A percentile compares a stretch with the other conserved stretches of the same genome.
Conservation (phyloP, 805 yeast species). For the Ogataea methylovora region DNA sequence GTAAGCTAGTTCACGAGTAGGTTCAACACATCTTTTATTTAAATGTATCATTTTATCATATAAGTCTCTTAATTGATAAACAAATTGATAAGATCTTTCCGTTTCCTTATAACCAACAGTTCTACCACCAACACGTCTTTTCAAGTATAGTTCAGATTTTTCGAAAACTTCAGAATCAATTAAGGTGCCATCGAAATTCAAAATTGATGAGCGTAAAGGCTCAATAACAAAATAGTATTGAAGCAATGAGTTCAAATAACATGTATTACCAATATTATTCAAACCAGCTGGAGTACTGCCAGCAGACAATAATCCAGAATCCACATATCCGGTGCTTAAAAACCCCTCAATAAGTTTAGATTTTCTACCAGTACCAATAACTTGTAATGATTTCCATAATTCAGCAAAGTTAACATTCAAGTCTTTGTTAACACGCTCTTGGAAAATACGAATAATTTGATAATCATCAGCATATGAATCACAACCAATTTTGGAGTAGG, state of each 20-base stretch:
- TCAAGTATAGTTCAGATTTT: constrained; percentile 24
- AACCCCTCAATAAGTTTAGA: constrained; percentile 51
- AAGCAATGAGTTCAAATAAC: constrained; percentile 83
- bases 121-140: constrained; percentile 83
- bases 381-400: constrained; percentile 49
- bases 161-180: constrained; percentile 17
- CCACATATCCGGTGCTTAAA: constrained; percentile 54
- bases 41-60: constrained; percentile 66
- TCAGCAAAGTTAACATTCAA: constrained; percentile 41
- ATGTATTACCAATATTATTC: constrained; percentile 92
- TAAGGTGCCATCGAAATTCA: constrained; percentile 41
- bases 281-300: constrained; percentile 85
- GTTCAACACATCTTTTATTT: constrained; percentile 59
- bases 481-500: constrained; percentile 37
- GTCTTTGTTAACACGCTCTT: constrained; percentile 32
- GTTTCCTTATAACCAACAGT: constrained; percentile 72
- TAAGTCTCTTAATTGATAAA: constrained; percentile 61
- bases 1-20: constrained; percentile 78
- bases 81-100: constrained; percentile 74
- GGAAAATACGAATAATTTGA: constrained; percentile 45
- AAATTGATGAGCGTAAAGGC: constrained; percentile 65
- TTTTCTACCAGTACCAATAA: constrained; percentile 45
- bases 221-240: constrained; percentile 85
- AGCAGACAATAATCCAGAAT: constrained; percentile 50
- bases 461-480: constrained; percentile 48